A percentile compares a stretch with the other conserved stretches of the same genome.
These are phyloP conservation scores for Globisporangium canariense DNA, from an alignment of 352 stramenopile genomes.

Conservation along the genomic window DNA sequence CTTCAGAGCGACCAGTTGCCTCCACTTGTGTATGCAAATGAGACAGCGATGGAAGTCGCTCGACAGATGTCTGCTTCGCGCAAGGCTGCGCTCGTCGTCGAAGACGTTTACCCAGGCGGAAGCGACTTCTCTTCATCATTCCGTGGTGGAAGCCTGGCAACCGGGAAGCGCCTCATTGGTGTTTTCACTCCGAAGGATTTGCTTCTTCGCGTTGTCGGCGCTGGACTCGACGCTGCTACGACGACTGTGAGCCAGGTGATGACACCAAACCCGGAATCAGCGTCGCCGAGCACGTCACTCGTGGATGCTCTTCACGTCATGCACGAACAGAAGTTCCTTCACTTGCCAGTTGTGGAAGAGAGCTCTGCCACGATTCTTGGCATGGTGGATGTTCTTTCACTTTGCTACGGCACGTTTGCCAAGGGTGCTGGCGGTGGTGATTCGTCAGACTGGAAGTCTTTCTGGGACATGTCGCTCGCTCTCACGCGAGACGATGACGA, in stretches of 20 bases:
- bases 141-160: constrained; percentile 19
- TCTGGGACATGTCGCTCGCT: constrained; percentile 88
- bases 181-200: constrained; percentile 99
- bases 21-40: constrained; percentile 67
- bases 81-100: constrained; percentile 81
- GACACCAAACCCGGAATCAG: constrained; percentile 95
- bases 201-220: constrained; percentile 92
- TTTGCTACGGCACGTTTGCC: constrained; percentile 87
- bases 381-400: constrained; percentile 85
- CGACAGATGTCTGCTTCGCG: constrained; percentile 81
- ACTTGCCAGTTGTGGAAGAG: constrained; percentile 94
- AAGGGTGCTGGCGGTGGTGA: constrained; percentile 61
- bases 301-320: constrained; percentile 97
- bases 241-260: constrained; percentile 94
- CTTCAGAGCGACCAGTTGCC: constrained; percentile 74
- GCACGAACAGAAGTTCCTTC: constrained; percentile 97
- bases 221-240: constrained; percentile 84
- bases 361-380: constrained; percentile 67
- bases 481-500: constrained; percentile 70
- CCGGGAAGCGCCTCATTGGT: constrained; percentile 87
- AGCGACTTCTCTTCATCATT: constrained; percentile 22
- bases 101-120: constrained; percentile 43
- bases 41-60: constrained; percentile 84
- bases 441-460: constrained; percentile 77
- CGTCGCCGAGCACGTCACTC: constrained; percentile 90